phyloP scores from a whole-genome alignment of 306 rosid species.

The Crataegus laevigata region DNA sequence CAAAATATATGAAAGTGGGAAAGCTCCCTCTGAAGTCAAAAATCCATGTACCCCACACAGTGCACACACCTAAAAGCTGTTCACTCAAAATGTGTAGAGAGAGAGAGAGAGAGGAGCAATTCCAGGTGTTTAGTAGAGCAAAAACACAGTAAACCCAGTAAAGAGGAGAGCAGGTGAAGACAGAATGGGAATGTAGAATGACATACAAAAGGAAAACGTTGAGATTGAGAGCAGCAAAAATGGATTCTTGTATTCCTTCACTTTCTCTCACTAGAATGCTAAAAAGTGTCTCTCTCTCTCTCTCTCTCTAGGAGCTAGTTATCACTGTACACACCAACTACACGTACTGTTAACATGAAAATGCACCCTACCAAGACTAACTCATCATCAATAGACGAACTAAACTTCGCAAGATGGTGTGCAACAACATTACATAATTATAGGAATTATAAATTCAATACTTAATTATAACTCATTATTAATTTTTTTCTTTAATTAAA shows the following conservation, averaged over 20 bases:
- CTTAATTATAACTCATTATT: too few relatives aligned
- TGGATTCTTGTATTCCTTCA: background rate
- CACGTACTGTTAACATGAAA: background rate
- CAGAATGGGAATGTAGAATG: background rate
- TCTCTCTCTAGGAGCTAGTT: background rate
- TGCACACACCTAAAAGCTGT: conserved; percentile 9
- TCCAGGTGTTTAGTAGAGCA: conserved; percentile 3
- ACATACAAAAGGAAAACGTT: background rate
- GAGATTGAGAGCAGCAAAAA: background rate
- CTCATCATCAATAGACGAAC: too few relatives aligned
- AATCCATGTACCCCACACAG: conserved; percentile 31
- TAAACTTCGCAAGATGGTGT: too few relatives aligned
- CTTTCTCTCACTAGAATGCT: conserved; percentile 19
- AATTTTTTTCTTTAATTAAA: background rate
- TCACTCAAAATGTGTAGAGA: conserved; percentile 9
- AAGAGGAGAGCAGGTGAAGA: conserved; percentile 14
- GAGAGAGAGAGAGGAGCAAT: background rate
- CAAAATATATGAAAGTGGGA: conserved; percentile 28
- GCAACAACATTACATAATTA: too few relatives aligned
- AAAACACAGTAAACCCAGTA: conserved; percentile 13
- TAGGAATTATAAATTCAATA: too few relatives aligned
- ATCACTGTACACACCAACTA: background rate
- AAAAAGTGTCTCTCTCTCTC: background rate
- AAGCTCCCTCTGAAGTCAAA: conserved; percentile 36
- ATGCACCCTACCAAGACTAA: conserved; percentile 1